A percentile compares a stretch with the other conserved stretches of the same genome.
phyloP scores from a whole-genome alignment of 352 stramenopile genomes.

The Thalassiosira ordinaria region DNA sequence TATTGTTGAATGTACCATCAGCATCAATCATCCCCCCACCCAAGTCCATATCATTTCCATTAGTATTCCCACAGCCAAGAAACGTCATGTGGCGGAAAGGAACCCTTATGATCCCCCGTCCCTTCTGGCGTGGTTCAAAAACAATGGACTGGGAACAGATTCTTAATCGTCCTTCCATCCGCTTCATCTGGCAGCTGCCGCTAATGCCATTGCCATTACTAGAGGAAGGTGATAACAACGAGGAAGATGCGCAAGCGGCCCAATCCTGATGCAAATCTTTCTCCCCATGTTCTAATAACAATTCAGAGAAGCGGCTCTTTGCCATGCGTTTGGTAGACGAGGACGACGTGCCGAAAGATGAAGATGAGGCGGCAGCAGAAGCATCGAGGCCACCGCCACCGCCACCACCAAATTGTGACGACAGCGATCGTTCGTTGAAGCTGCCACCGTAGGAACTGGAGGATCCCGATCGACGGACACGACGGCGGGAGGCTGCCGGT shows the following conservation, averaged over 20 bases:
- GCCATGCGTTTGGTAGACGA: neutral
- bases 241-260: slow-evolving; percentile 67
- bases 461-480: slow-evolving; percentile 33
- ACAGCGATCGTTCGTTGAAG: slow-evolving; percentile 1
- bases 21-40: neutral
- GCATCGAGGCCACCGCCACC: neutral
- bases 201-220: slow-evolving; percentile 11
- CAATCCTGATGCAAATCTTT: slow-evolving; percentile 77
- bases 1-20: slow-evolving; percentile 5
- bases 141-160: slow-evolving; percentile 77
- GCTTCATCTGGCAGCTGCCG: slow-evolving; percentile 56
- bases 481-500: slow-evolving; percentile 33
- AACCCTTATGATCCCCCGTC: slow-evolving; percentile 64
- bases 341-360: neutral
- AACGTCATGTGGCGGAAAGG: slow-evolving; percentile 68
- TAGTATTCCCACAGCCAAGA: too few relatives aligned
- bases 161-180: slow-evolving; percentile 72
- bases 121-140: slow-evolving; percentile 75
- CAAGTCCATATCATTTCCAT: too few relatives aligned
- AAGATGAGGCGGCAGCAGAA: neutral
- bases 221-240: slow-evolving; percentile 21
- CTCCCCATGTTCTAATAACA: slow-evolving; percentile 81
- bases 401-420: too few relatives aligned
- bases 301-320: slow-evolving; percentile 66
- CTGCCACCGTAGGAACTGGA: slow-evolving; percentile 5